Conservation (phyloP, 305 asterid genomes). For the Solanum chacoense region DNA sequence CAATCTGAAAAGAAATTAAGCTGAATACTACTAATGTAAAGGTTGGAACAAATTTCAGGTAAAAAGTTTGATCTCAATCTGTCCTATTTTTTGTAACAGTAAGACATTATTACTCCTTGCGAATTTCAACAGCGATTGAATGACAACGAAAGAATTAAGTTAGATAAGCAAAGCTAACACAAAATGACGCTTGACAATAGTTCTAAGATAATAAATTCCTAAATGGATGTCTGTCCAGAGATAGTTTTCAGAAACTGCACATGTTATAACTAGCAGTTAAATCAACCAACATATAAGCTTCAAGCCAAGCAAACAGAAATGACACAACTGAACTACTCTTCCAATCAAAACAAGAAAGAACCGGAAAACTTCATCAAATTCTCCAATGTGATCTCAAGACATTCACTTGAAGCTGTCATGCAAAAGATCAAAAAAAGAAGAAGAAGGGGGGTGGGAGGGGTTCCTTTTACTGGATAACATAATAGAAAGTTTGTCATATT, state of each 20-base stretch:
- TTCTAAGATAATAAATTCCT: not conserved
- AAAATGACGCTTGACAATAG: not conserved
- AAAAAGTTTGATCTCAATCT: not conserved
- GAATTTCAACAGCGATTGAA: not conserved
- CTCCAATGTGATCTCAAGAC: not conserved
- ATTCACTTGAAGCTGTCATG: not conserved
- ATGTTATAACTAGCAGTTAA: not conserved
- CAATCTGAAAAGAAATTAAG: conserved; percentile 48
- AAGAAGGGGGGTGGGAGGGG: not conserved
- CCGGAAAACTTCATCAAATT: not conserved
- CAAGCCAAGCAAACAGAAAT: not conserved
- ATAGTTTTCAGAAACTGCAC: not conserved
- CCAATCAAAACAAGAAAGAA: not conserved
- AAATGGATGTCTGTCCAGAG: not conserved
- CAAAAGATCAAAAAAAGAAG: not conserved
- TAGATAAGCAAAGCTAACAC: not conserved
- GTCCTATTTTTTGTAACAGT: not conserved
- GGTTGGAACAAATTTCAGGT: not conserved
- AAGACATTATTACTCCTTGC: not conserved
- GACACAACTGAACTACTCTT: not conserved
- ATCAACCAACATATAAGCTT: not conserved
- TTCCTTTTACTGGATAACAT: not conserved
- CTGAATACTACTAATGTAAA: not conserved
- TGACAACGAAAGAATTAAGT: not conserved
- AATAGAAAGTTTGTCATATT: not conserved